phyloP scores from a whole-genome alignment of 2,329 filamentous ascomycete species.

The Aureobasidium mangrovei region DNA sequence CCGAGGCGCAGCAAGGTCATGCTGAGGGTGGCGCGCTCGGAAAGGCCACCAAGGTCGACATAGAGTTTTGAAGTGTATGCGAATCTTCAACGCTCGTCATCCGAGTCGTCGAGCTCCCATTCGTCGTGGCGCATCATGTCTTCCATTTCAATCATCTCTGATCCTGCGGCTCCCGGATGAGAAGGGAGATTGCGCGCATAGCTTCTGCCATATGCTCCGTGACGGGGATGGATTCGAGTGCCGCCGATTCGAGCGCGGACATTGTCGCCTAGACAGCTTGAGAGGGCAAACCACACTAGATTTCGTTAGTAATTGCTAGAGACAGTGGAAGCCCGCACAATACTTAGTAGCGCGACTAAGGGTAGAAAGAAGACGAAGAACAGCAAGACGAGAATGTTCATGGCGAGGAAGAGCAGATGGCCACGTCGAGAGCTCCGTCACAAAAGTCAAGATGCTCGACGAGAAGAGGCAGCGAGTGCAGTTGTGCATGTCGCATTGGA shows the following conservation, averaged over 20 bases:
- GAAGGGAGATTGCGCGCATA: slow-evolving; percentile 48
- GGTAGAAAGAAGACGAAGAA: slow-evolving; percentile 16
- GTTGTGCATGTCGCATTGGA: background rate
- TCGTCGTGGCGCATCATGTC: slow-evolving; percentile 42
- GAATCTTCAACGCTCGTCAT: slow-evolving; percentile 8
- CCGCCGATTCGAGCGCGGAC: slow-evolving; percentile 38
- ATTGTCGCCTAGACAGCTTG: slow-evolving; percentile 46
- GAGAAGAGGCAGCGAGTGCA: background rate
- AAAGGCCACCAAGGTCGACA: slow-evolving; percentile 53
- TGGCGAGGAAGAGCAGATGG: background rate
- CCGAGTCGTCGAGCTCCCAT: slow-evolving; percentile 17
- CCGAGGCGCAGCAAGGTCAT: slow-evolving; percentile 46
- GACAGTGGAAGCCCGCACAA: background rate
- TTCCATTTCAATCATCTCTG: slow-evolving; percentile 56
- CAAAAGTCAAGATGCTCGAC: background rate
- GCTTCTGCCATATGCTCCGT: slow-evolving; percentile 44
- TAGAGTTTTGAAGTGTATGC: slow-evolving; percentile 56
- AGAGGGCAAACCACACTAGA: slow-evolving; percentile 43
- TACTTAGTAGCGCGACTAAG: slow-evolving; percentile 14
- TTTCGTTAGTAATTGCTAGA: background rate
- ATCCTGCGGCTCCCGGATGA: slow-evolving; percentile 45
- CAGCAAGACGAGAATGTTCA: slow-evolving; percentile 9
- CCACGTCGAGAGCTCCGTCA: background rate
- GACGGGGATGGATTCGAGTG: slow-evolving; percentile 34
- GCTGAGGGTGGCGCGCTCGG: slow-evolving; percentile 21